A percentile compares a stretch with the other conserved stretches of the same genome.
These are phyloP conservation scores for Candida verbasci DNA, from an alignment of 805 yeast species.

Conservation along the genomic window DNA sequence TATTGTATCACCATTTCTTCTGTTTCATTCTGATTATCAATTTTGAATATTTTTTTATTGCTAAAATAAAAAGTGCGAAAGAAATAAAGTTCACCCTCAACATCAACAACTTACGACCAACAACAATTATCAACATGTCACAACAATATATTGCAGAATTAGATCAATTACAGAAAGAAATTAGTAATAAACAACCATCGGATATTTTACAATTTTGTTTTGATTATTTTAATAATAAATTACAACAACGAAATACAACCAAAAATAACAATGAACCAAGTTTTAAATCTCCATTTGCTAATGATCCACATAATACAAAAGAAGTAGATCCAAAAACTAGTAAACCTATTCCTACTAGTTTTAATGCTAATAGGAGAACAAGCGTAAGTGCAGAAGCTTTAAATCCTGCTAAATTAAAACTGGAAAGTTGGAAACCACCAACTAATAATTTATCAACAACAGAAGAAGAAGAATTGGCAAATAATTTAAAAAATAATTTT, in stretches of 20 bases:
- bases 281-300: constrained; percentile 60
- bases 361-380: constrained; percentile 80
- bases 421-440: constrained; percentile 72
- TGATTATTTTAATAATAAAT: constrained; percentile 59
- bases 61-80: too few species aligned
- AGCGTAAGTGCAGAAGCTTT: constrained; percentile 88
- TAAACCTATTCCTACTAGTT: constrained; percentile 46
- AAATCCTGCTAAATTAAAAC: constrained; percentile 65
- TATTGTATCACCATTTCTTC: too few species aligned
- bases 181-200: constrained; percentile 48
- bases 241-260: constrained; percentile 49
- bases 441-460: constrained; percentile 56
- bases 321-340: constrained; percentile 23
- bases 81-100: constrained; percentile 3
- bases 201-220: constrained; percentile 76
- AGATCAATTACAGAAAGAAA: constrained; percentile 57
- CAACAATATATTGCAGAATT: constrained; percentile 38
- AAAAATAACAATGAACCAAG: constrained; percentile 37
- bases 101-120: not conserved
- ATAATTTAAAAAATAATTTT: constrained; percentile 74
- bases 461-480: constrained; percentile 65
- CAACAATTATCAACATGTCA: constrained; percentile 5
- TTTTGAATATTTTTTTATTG: too few species aligned
- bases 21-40: too few species aligned
- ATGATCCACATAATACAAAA: constrained; percentile 50